These are phyloP conservation scores for Monilinia laxa DNA, from an alignment of 2,329 filamentous ascomycete genomes.

Conservation along the genomic window DNA sequence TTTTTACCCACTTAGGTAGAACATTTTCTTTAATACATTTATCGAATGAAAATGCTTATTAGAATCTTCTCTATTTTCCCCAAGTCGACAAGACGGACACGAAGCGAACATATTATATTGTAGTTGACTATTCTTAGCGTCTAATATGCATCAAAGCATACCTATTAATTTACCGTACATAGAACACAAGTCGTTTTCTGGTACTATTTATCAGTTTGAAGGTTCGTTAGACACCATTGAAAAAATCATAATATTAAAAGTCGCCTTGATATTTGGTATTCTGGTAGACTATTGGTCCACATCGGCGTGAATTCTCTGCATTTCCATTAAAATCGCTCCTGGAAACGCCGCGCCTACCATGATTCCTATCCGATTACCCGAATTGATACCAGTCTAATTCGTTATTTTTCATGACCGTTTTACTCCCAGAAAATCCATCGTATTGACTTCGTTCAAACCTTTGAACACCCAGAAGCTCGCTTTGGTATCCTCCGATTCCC, in stretches of 20 bases:
- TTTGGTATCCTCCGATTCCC: background rate
- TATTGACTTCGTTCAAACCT: background rate
- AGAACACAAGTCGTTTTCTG: background rate
- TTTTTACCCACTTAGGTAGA: too few relatives aligned
- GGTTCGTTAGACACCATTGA: background rate
- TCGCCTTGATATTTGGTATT: background rate
- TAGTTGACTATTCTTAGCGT: too few relatives aligned
- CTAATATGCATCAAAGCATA: too few relatives aligned
- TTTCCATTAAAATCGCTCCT: background rate
- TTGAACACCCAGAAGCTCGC: background rate
- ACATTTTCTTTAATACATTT: too few relatives aligned
- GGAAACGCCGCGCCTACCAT: constrained; percentile 10
- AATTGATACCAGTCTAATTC: background rate
- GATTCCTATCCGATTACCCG: background rate
- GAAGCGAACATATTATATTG: too few relatives aligned
- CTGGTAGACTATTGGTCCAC: background rate
- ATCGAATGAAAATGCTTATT: too few relatives aligned
- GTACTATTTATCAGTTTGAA: background rate
- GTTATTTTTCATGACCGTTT: background rate
- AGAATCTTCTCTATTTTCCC: too few relatives aligned
- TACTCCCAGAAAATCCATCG: background rate
- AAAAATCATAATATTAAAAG: background rate
- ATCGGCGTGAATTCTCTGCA: background rate
- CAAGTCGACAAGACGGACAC: too few relatives aligned
- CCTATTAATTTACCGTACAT: too few relatives aligned